Evolutionary conservation across 2,329 filamentous ascomycete genomes (phyloP).

Genomic region (Tolypocladium cylindrosporum): DNA sequence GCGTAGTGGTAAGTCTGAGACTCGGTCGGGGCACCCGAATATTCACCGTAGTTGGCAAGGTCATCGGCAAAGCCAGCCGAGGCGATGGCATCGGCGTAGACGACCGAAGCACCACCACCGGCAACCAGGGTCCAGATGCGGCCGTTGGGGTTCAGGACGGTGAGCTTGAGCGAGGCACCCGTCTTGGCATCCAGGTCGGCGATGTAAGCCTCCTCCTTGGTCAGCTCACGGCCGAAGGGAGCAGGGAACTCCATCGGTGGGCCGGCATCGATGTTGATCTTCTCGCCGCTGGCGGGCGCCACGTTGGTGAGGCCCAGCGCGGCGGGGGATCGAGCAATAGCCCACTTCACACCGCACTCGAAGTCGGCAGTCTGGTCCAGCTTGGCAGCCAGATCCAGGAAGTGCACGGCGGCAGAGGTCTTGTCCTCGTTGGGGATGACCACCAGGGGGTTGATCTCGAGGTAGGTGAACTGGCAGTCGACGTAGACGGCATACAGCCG

Average conservation of each 20-base stretch:
- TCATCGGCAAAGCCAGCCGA: conserved; percentile 91
- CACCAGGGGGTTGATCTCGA: conserved; percentile 98
- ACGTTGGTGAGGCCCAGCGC: conserved; percentile 74
- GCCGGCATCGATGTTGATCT: conserved; percentile 89
- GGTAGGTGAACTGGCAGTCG: conserved; percentile 99
- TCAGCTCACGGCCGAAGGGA: conserved; percentile 95
- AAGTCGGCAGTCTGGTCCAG: conserved; percentile 98
- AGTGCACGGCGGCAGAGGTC: conserved; percentile 91
- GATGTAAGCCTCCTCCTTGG: conserved; percentile 99
- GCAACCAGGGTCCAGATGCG: conserved; percentile 98
- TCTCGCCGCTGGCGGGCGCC: conserved; percentile 51
- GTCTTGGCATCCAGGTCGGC: conserved; percentile 98
- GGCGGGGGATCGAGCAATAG: conserved; percentile 81
- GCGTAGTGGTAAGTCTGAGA: conserved; percentile 99
- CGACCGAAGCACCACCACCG: conserved; percentile 98
- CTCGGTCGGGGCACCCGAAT: conserved; percentile 97
- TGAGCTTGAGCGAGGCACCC: conserved; percentile 96
- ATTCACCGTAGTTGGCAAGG: conserved; percentile 98
- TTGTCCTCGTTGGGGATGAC: conserved; percentile 90
- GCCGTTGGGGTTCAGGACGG: conserved; percentile 82
- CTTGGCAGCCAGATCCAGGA: conserved; percentile 97
- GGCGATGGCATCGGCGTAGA: conserved; percentile 97
- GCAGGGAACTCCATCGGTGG: conserved; percentile 98
- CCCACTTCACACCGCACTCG: conserved; percentile 98
- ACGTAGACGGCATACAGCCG: conserved; percentile 98